Conservation (phyloP, 805 yeast species). For the Candida nemodendra region DNA sequence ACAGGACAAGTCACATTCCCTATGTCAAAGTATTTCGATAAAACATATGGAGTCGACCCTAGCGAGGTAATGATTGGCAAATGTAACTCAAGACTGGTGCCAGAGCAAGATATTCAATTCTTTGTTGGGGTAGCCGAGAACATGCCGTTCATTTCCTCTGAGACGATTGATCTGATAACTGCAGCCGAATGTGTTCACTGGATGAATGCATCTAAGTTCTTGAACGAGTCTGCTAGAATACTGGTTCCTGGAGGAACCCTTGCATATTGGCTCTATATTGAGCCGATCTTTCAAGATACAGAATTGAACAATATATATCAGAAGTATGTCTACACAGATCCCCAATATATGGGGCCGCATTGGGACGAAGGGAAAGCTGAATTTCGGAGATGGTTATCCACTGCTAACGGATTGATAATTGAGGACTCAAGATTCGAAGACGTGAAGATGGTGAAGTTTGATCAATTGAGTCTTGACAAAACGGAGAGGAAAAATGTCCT, state of each 20-base stretch:
- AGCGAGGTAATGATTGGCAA: slow-evolving; percentile 54
- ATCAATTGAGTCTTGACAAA: slow-evolving; percentile 8
- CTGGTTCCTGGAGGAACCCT: slow-evolving; percentile 62
- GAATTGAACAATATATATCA: slow-evolving; percentile 50
- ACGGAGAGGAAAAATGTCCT: neutral
- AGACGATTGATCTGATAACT: slow-evolving; percentile 59
- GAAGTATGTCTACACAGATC: slow-evolving; percentile 51
- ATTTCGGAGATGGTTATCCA: slow-evolving; percentile 37
- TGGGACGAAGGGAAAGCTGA: slow-evolving; percentile 47
- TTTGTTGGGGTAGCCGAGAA: slow-evolving; percentile 29
- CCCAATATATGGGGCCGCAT: slow-evolving; percentile 46
- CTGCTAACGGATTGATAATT: too few species aligned
- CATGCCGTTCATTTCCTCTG: slow-evolving; percentile 17
- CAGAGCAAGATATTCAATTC: slow-evolving; percentile 18
- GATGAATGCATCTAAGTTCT: slow-evolving; percentile 48
- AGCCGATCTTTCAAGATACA: slow-evolving; percentile 53
- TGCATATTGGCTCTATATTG: slow-evolving; percentile 75
- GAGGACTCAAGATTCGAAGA: slow-evolving; percentile 32
- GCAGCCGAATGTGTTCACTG: slow-evolving; percentile 83
- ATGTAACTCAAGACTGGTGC: slow-evolving; percentile 31
- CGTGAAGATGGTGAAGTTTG: slow-evolving; percentile 15
- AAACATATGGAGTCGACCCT: slow-evolving; percentile 62
- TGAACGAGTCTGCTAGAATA: slow-evolving; percentile 43
- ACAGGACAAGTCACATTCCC: slow-evolving; percentile 71
- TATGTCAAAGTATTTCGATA: slow-evolving; percentile 42